Base-by-base conservation (phyloP, 192 early-diverging fungal genomes). In the Spizellomyces punctatus region DNA sequence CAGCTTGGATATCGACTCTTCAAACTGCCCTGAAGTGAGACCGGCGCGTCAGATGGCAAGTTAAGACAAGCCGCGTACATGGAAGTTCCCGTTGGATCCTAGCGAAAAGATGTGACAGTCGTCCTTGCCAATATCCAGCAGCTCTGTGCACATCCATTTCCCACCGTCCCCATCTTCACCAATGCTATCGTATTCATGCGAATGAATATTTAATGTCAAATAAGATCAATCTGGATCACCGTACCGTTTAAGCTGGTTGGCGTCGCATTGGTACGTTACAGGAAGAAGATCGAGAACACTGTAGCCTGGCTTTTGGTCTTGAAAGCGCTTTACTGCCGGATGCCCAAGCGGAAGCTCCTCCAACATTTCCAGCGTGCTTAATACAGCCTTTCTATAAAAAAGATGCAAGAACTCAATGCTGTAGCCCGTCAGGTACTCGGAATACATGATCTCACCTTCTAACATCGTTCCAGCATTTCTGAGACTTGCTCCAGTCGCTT, bases 251-350 rank as follows among this genome's bases (percentile, higher is more conserved):
- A 61, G 16, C 12, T 19, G 22, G n/a, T 27, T n/a, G 12, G 60
- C 60, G 27, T 61, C 60, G 22, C 60, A 87, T 76, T 6, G 86
- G 89, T 61, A 90, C 88, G 72, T 91, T 89, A 71, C 90, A 88
- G 60, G 90, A 87, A 42, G 16, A 14, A 61, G 60, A 61, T 61
- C 60, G 4, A 36, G 27, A 36, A 36, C 27, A 36, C 27, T 36
- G 27, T 36, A 36, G 27, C 27, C 27, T 36, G 27, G 27, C 27
- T 36, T 36, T 36, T 36, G 27, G 27, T 36, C 27, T 36, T 36
- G 27, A 36, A 36, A 36, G 27, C 27, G 27, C 27, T 36, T 36
- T 36, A 36, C 27, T 36, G 27, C 27, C 27, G 27, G 27, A 36
- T 36, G 27, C 0, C 3, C 27, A 3, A 36, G 27, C 27, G 27